phyloP scores from a whole-genome alignment of 169 alveolate genomes.

The Cryptosporidium ubiquitum region DNA sequence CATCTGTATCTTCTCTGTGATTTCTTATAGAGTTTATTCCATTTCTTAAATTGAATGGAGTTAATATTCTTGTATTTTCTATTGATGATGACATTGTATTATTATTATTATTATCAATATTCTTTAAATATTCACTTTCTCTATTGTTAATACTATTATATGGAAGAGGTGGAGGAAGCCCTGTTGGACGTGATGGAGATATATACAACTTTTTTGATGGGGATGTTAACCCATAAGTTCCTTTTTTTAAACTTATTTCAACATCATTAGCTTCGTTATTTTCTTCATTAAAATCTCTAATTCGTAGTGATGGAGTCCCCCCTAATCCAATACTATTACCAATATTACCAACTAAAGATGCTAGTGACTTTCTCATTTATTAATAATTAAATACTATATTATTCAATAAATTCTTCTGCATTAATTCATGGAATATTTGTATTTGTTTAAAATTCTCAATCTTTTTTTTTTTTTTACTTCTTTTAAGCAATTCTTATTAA shows the following conservation, averaged over 20 bases:
- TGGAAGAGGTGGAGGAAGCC: conserved; percentile 73
- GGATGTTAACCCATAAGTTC: background rate
- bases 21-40: background rate
- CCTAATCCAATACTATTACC: conserved; percentile 62
- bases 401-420: background rate
- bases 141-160: conserved; percentile 1
- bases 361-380: conserved; percentile 58
- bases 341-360: conserved; percentile 43
- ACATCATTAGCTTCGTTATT: background rate
- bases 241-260: background rate
- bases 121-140: background rate
- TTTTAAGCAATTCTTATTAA: no score
- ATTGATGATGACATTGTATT: background rate
- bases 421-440: background rate
- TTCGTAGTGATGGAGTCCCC: conserved; percentile 27
- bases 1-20: background rate
- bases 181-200: conserved; percentile 65
- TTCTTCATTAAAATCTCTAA: background rate
- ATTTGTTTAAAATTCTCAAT: background rate
- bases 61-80: conserved; percentile 46
- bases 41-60: background rate
- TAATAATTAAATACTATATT: background rate
- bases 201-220: background rate
- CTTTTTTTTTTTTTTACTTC: background rate
- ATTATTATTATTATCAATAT: background rate